phyloP scores from a whole-genome alignment of 2,329 filamentous ascomycete genomes.

The Stachybotrys chartarum region DNA sequence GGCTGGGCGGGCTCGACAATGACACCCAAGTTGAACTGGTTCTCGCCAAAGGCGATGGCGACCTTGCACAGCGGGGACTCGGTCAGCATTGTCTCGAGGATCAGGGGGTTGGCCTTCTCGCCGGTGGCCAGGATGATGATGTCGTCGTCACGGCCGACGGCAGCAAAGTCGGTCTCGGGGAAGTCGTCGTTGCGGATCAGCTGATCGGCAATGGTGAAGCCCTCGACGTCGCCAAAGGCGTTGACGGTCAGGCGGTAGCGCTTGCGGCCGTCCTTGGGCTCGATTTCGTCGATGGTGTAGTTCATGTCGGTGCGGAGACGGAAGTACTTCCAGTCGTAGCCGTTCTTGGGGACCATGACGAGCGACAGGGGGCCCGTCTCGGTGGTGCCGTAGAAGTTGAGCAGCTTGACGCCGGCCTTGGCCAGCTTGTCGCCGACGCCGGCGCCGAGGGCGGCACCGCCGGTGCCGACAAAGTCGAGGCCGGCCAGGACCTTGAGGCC shows the following conservation, averaged over 20 bases:
- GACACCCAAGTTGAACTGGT: conserved; percentile 13
- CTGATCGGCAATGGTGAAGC: conserved; percentile 23
- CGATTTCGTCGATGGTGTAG: conserved; percentile 12
- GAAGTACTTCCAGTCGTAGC: conserved; percentile 24
- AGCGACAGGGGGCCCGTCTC: conserved; percentile 25
- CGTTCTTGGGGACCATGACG: conserved; percentile 19
- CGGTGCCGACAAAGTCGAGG: conserved; percentile 22
- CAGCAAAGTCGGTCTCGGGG: conserved; percentile 15
- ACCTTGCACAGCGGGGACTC: conserved; percentile 9
- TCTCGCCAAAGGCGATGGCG: conserved; percentile 12
- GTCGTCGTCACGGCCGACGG: conserved; percentile 24
- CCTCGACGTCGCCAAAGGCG: conserved; percentile 17
- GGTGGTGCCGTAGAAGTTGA: conserved; percentile 28
- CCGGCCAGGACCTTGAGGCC: conserved; percentile 7
- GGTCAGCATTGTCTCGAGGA: conserved; percentile 11
- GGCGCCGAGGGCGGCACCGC: conserved; percentile 21
- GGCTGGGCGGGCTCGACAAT: conserved; percentile 11
- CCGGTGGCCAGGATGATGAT: conserved; percentile 16
- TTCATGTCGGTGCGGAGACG: conserved; percentile 22
- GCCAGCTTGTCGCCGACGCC: conserved; percentile 14
- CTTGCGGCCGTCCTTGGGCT: conserved; percentile 8
- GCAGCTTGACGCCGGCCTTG: conserved; percentile 15
- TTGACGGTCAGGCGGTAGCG: conserved; percentile 17
- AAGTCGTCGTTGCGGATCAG: conserved; percentile 18
- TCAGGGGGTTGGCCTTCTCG: conserved; percentile 14